Evolutionary conservation across 176 grass and related monocot genomes (phyloP), one percentile per base, ranked within the genome.

Genomic region (Oryza rufipogon): DNA sequence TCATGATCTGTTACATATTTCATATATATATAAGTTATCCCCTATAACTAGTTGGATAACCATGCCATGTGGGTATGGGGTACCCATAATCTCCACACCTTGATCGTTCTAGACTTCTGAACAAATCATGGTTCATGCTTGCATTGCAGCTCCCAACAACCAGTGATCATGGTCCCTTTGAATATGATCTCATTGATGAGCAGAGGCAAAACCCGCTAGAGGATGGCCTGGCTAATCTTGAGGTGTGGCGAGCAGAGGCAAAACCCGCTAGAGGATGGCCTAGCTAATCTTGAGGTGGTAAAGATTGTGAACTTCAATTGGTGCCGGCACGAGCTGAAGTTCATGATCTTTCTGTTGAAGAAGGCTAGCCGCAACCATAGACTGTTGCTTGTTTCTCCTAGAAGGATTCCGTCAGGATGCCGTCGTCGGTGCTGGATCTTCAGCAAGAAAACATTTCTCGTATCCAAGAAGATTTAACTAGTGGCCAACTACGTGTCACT

Each of bases 271-370:
- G 22, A 78, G 33, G 44, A 17, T 66, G 51, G 36, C 8, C 70
- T 82, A 1, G 66, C 51, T 19, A 87, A 83, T 28, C 66, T 88
- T 42, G 3, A 7, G 39, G 34, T 32, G 74, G 20, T 71, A 38
- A 83, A 83, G 42, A 30, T 88, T 4, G 32, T 30, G 15, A 42
- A 78, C 56, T 83, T 83, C 41, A 65, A 30, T 25, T 76, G 86
- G 26, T 0, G 6, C 28, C 1, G 17, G 17, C 17, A 7, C 26
- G 86, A 78, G 42, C 22, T 87, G 17, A 26, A 63, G 79, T 64
- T 82, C 20, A 14, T 83, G 56, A 26, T 7, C 23, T 76, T 71
- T 71, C 16, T 71, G 11, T 42, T 83, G 66, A 77, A 68, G 30
- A 87, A 87, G 12, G 67, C 80, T 65, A 52, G 49, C 52, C 5